Conservation (phyloP, 1,284 basidiomycete genomes). For the Xerocomus tenax region DNA sequence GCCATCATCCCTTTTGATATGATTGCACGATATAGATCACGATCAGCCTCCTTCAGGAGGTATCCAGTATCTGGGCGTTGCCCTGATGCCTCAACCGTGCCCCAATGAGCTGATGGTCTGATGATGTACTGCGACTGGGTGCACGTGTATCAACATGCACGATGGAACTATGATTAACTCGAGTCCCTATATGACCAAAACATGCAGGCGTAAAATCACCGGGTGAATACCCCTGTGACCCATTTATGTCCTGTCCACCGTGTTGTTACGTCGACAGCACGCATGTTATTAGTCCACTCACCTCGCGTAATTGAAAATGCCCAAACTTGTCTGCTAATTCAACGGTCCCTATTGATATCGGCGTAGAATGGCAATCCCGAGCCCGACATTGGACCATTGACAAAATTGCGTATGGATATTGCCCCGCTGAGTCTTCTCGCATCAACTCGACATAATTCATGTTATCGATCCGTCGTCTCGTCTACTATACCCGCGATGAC, state of each 20-base stretch:
- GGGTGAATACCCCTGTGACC: conserved; percentile 17
- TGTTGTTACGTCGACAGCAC: conserved; percentile 25
- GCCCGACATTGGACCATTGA: neutral
- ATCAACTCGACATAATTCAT: conserved; percentile 9
- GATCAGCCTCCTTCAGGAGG: conserved; percentile 20
- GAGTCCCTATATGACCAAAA: conserved; percentile 13
- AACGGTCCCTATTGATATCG: conserved; percentile 5
- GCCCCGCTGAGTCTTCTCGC: conserved; percentile 13
- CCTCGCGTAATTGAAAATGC: conserved; percentile 20
- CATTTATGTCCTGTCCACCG: conserved; percentile 5
- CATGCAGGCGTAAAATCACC: conserved; percentile 20
- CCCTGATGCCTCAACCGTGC: conserved; percentile 16
- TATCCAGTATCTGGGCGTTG: conserved; percentile 22
- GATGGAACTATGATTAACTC: conserved; percentile 9
- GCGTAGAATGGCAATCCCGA: conserved; percentile 8
- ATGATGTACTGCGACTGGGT: conserved; percentile 4
- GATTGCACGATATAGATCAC: conserved; percentile 24
- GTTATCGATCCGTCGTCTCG: conserved; percentile 14
- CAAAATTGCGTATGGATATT: conserved; percentile 1
- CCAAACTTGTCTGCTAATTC: conserved; percentile 17
- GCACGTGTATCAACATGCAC: conserved; percentile 26
- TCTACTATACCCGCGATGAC: conserved; percentile 16
- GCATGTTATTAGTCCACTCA: conserved; percentile 14
- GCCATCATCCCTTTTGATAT: conserved; percentile 18
- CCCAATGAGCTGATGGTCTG: conserved; percentile 5